Conservation (phyloP, 1,284 basidiomycete species). For the Amylostereum chailletii region DNA sequence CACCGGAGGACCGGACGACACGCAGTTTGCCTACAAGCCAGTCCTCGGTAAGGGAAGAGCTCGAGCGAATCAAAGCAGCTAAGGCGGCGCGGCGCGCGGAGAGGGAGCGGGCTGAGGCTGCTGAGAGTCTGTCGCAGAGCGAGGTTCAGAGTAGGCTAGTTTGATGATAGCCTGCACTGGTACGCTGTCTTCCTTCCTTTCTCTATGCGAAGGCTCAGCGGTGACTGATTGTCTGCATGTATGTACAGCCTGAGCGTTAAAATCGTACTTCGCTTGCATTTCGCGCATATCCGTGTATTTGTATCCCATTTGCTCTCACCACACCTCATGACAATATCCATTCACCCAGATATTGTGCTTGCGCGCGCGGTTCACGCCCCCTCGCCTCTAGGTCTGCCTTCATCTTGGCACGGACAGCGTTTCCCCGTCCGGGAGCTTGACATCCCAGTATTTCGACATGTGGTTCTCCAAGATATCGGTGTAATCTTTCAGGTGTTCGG, state of each 20-base stretch:
- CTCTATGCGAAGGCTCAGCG: no score
- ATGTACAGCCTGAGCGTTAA: slow-evolving; percentile 15
- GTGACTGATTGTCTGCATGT: background rate
- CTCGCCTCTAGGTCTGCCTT: background rate
- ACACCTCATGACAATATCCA: no score
- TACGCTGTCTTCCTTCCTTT: no score
- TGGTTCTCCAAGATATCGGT: slow-evolving; percentile 27
- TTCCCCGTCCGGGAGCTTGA: slow-evolving; percentile 28
- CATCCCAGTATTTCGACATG: slow-evolving; percentile 23
- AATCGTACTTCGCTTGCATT: slow-evolving; percentile 10
- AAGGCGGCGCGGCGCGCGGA: slow-evolving; percentile 38
- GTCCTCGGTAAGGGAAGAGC: slow-evolving; percentile 51
- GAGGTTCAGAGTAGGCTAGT: slow-evolving; percentile 7
- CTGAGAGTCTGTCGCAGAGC: slow-evolving; percentile 14
- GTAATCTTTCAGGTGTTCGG: slow-evolving; percentile 43
- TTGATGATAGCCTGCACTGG: background rate
- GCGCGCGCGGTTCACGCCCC: no score
- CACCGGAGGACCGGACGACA: slow-evolving; percentile 45
- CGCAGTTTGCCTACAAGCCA: slow-evolving; percentile 59
- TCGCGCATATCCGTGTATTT: background rate
- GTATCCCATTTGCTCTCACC: no score
- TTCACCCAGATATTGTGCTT: no score
- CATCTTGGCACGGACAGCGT: slow-evolving; percentile 7
- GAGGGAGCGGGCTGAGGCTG: slow-evolving; percentile 27
- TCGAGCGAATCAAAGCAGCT: slow-evolving; percentile 61